Base-by-base conservation (phyloP, 495 filamentous ascomycete genomes). In the Podospora conica region DNA sequence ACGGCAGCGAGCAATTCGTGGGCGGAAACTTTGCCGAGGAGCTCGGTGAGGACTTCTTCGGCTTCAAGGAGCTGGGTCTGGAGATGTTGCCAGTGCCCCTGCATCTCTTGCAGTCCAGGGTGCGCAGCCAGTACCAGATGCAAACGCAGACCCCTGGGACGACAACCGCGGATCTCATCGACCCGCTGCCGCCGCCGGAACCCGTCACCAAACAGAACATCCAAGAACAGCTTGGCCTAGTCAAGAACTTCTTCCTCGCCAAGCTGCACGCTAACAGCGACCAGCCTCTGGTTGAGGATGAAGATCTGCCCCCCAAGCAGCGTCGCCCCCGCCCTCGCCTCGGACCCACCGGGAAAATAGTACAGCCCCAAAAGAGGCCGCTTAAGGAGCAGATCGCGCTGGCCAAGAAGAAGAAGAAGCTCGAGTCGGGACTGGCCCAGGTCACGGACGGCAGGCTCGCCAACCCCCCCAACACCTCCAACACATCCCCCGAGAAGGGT, bases 21-120 rank as follows among this genome's bases (percentile, higher is more conserved):
- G 91, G 90, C 48, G 95, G 95, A 60, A 94, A 98, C 73, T 99
- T 97, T 74, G 95, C 95, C 1, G 95, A 96, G 78, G 95, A 98
- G 70, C 89, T 98, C 29, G 93, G 91, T 65, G 95, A 97, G 77
- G 95, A 99, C 79, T 99, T 97, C 84, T 98, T 99, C 69, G 95
- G 95, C 10, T 97, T 99, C 84, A 94, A 85, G 65, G 95, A 98
- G 73, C 88, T 97, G 73, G 91, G 92, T 15, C 82, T 93, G 62
- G 87, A 90, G 21, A 88, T 89, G 56, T 83, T 97, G 55, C 93
- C 90, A 40, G 95, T 99, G 31, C 95, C 95, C 21, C 82, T 99
- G 22, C 95, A 99, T 81, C 85, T 99, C 21, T 83, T 99, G 20
- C 94, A 97, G 73, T 93, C 91, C 63, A 86, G 93, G 70, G 91